Conservation (phyloP, 164 flowering plant species). For the Pachysandra terminalis region DNA sequence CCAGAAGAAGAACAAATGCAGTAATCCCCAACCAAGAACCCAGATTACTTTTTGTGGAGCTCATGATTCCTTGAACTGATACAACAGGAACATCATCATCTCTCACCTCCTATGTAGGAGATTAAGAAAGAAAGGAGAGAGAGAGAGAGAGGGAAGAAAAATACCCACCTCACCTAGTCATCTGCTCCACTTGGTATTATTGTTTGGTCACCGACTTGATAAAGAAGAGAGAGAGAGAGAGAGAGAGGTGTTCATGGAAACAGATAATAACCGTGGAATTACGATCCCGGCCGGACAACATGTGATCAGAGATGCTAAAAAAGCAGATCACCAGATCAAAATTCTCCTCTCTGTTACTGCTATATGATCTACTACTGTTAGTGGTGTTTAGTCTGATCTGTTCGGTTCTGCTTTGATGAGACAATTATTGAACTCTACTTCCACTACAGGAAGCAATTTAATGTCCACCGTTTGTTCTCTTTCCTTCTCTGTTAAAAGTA, state of each 20-base stretch:
- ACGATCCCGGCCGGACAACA: constrained; percentile 30
- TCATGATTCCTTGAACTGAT: constrained; percentile 36
- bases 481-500: too few species aligned
- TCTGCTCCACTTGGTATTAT: too few species aligned
- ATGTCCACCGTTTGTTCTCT: background rate
- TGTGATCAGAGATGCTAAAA: constrained; percentile 20
- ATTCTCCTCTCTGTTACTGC: background rate
- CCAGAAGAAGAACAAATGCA: constrained; percentile 11
- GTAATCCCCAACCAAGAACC: constrained; percentile 25
- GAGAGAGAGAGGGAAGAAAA: constrained; percentile 14
- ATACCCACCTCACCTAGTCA: too few species aligned
- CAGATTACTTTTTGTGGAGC: constrained; percentile 14
- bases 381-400: background rate
- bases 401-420: constrained; percentile 6
- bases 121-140: constrained; percentile 12
- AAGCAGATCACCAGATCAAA: too few species aligned
- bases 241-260: too few species aligned
- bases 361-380: constrained; percentile 5
- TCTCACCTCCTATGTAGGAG: constrained; percentile 6
- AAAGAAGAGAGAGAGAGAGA: too few species aligned
- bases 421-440: background rate
- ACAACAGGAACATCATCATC: constrained; percentile 34
- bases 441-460: constrained; percentile 1
- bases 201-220: too few species aligned
- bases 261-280: constrained; percentile 22